These are phyloP conservation scores for Cyamopsis tetragonoloba DNA, from an alignment of 306 rosid species.

Conservation along the genomic window DNA sequence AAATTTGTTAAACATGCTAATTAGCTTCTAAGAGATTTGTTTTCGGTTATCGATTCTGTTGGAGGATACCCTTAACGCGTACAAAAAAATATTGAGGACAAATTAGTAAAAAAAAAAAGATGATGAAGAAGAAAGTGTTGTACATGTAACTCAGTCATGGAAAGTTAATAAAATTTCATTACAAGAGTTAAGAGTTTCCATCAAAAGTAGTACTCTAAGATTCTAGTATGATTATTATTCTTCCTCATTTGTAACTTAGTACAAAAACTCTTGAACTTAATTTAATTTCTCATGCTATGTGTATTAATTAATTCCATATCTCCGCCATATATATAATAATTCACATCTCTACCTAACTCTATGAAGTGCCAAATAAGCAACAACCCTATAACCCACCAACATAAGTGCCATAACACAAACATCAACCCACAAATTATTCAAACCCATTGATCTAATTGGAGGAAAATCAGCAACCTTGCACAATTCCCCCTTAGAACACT, in stretches of 20 bases:
- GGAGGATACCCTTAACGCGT: no score
- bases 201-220: slow-evolving; percentile 27
- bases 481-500: slow-evolving; percentile 63
- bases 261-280: slow-evolving; percentile 51
- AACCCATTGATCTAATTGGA: slow-evolving; percentile 73
- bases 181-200: slow-evolving; percentile 33
- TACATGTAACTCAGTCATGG: slow-evolving; percentile 25
- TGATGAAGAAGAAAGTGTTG: slow-evolving; percentile 22
- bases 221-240: slow-evolving; percentile 42
- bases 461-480: slow-evolving; percentile 76
- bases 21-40: no score
- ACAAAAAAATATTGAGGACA: no score
- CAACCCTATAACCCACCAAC: slow-evolving; percentile 79
- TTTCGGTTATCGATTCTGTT: no score
- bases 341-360: slow-evolving; percentile 68
- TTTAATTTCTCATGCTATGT: slow-evolving; percentile 34
- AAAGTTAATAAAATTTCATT: slow-evolving; percentile 35
- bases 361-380: slow-evolving; percentile 82
- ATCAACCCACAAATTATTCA: slow-evolving; percentile 73
- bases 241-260: slow-evolving; percentile 51
- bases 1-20: no score
- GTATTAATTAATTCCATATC: slow-evolving; percentile 19
- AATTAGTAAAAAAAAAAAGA: no score
- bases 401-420: slow-evolving; percentile 76
- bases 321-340: slow-evolving; percentile 17